Percentiles rank a stretch among this genome's conserved stretches.
These are phyloP conservation scores for Starmerella ratchasimensis DNA, from an alignment of 805 yeast genomes.

Conservation along the genomic window DNA sequence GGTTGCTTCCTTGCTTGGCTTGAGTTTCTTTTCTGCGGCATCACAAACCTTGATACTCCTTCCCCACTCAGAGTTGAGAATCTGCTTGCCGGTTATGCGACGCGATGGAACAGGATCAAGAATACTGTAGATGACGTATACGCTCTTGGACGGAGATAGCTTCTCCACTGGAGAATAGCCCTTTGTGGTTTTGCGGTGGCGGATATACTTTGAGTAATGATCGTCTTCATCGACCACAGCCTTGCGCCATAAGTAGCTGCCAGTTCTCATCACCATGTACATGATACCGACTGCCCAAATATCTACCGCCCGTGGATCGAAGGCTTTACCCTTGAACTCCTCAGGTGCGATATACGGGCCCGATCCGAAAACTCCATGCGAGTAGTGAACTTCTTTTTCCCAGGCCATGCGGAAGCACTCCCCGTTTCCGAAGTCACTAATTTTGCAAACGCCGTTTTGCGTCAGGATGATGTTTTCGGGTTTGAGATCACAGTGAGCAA, in stretches of 20 bases:
- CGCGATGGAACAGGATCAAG: conserved; percentile 82
- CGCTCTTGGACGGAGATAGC: conserved; percentile 72
- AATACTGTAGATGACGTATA: conserved; percentile 85
- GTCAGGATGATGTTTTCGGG: conserved; percentile 74
- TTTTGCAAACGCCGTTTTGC: conserved; percentile 49
- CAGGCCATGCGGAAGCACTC: conserved; percentile 84
- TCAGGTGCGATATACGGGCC: conserved; percentile 91
- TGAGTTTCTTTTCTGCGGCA: conserved; percentile 36
- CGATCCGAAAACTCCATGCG: conserved; percentile 71
- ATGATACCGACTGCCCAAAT: conserved; percentile 81
- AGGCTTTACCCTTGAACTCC: conserved; percentile 45
- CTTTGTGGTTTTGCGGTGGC: conserved; percentile 62
- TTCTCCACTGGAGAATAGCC: conserved; percentile 89
- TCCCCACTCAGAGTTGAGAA: conserved; percentile 91
- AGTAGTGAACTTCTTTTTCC: conserved; percentile 59
- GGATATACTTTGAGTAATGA: conserved; percentile 59
- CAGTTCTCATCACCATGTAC: conserved; percentile 73
- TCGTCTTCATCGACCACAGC: conserved; percentile 68
- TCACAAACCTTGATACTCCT: conserved; percentile 71
- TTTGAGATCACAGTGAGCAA: conserved; percentile 85
- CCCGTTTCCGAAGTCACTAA: conserved; percentile 82
- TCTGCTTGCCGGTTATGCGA: conserved; percentile 76
- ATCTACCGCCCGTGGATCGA: conserved; percentile 71
- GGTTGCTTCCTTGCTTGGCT: not conserved
- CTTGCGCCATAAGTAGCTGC: conserved; percentile 80